phyloP scores from a whole-genome alignment of 1,139 yeast species.

The Hyphopichia buzzinii region DNA sequence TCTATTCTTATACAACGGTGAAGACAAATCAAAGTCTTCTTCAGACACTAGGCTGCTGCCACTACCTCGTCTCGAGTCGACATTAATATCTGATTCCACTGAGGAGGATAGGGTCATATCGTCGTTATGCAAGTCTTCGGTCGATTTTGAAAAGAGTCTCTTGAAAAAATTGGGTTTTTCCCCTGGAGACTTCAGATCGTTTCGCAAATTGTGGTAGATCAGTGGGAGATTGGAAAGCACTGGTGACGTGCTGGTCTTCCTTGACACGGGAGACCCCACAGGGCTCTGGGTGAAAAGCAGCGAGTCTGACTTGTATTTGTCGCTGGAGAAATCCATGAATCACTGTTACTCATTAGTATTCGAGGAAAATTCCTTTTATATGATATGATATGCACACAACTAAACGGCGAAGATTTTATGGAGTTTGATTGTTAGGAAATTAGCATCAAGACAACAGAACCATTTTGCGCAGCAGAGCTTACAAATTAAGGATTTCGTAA shows the following conservation, averaged over 20 bases:
- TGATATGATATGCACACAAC: no score
- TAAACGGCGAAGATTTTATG: neutral
- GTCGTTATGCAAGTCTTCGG: slow-evolving; percentile 8
- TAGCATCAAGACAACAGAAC: neutral
- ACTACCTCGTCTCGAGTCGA: neutral
- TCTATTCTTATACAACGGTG: neutral
- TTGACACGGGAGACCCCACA: slow-evolving; percentile 6
- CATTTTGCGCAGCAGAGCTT: no score
- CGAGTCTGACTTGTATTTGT: slow-evolving; percentile 1
- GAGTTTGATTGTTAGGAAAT: neutral
- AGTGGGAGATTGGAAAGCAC: slow-evolving; percentile 23
- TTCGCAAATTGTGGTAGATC: slow-evolving; percentile 20
- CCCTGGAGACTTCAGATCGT: slow-evolving; percentile 9
- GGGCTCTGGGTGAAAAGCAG: neutral
- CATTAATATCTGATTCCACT: neutral
- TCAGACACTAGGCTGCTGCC: neutral
- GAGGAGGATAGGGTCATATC: neutral
- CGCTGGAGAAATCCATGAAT: neutral
- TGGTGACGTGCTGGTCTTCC: slow-evolving; percentile 16
- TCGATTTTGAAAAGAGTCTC: slow-evolving; percentile 13
- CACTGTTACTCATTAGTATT: neutral
- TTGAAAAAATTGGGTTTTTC: slow-evolving; percentile 10
- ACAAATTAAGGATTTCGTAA: no score
- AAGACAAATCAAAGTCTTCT: neutral
- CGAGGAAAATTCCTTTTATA: no score